Percentiles rank a stretch among this genome's conserved stretches.
phyloP scores from a whole-genome alignment of 2,329 filamentous ascomycete species.

The Lecanicillium sp. region DNA sequence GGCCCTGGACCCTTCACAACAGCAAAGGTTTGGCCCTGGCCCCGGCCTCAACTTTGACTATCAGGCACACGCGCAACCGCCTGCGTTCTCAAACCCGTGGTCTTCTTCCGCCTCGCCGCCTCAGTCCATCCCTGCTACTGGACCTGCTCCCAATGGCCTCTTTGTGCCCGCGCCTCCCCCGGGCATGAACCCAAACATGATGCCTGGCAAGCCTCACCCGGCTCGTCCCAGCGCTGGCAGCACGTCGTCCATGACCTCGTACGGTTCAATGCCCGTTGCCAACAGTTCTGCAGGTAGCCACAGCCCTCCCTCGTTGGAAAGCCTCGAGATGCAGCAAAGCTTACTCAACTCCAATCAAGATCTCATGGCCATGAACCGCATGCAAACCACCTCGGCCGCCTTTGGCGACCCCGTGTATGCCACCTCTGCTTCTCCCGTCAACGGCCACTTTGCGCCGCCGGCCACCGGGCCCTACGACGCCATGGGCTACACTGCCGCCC shows the following conservation, averaged over 20 bases:
- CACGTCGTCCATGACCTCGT: conserved; percentile 57
- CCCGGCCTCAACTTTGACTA: conserved; percentile 74
- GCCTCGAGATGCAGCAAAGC: conserved; percentile 25
- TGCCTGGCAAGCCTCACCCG: conserved; percentile 35
- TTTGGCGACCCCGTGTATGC: conserved; percentile 65
- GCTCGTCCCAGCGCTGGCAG: conserved; percentile 51
- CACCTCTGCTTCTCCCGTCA: conserved; percentile 59
- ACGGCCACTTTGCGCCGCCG: conserved; percentile 53
- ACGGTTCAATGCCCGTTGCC: conserved; percentile 64
- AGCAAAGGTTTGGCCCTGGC: conserved; percentile 61
- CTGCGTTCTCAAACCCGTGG: conserved; percentile 92
- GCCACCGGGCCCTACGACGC: conserved; percentile 67
- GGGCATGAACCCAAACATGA: conserved; percentile 49
- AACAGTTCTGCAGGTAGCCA: conserved; percentile 66
- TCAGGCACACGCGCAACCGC: conserved; percentile 39
- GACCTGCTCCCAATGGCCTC: conserved; percentile 45
- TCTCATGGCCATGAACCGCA: conserved; percentile 60
- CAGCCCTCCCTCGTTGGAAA: conserved; percentile 48
- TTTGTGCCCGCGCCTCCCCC: conserved; percentile 44
- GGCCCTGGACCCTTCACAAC: conserved; percentile 86
- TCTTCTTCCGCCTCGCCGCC: conserved; percentile 45
- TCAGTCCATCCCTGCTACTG: conserved; percentile 36
- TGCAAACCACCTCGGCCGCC: conserved; percentile 53
- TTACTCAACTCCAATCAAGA: conserved; percentile 70
- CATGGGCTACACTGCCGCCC: conserved; percentile 64